Percentiles rank a stretch among this genome's conserved stretches.
phyloP scores from a whole-genome alignment of 164 flowering plant species.

The Cinnamomum chago region DNA sequence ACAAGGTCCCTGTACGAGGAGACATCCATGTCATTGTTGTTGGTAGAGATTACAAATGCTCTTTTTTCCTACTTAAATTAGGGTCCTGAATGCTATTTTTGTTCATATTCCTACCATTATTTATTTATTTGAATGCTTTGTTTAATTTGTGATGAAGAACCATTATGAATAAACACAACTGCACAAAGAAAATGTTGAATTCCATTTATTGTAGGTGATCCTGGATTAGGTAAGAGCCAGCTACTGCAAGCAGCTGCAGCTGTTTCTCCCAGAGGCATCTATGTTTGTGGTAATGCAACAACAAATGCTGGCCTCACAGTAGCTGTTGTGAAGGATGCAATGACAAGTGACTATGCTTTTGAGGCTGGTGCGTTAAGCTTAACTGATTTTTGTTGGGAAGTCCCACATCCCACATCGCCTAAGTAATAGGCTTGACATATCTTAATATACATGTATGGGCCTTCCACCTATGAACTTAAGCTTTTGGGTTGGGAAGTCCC shows the following conservation, averaged over 20 bases:
- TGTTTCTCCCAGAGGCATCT: constrained; percentile 93
- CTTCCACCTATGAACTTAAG: no score
- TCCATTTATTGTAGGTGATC: constrained; percentile 67
- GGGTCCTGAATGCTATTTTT: background rate
- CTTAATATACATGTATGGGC: no score
- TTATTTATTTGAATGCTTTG: background rate
- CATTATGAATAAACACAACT: background rate
- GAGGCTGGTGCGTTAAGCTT: constrained; percentile 62
- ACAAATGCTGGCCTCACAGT: constrained; percentile 99
- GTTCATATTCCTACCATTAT: background rate
- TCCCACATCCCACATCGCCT: no score
- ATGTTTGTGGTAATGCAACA: constrained; percentile 98
- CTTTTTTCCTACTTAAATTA: background rate
- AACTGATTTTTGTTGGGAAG: no score
- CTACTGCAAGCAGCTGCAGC: constrained; percentile 97
- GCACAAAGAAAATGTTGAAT: constrained; percentile 9
- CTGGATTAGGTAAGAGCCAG: constrained; percentile 99
- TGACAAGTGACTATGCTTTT: constrained; percentile 95
- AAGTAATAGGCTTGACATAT: no score
- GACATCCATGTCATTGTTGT: constrained; percentile 93
- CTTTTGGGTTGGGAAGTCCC: no score
- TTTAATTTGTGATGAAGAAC: background rate
- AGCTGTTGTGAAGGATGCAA: constrained; percentile 90
- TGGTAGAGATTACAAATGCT: constrained; percentile 42
- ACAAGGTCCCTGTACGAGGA: constrained; percentile 98